These are phyloP conservation scores for Chenopodium berlandieri DNA, from an alignment of 148 eudicot species.

Conservation along the genomic window DNA sequence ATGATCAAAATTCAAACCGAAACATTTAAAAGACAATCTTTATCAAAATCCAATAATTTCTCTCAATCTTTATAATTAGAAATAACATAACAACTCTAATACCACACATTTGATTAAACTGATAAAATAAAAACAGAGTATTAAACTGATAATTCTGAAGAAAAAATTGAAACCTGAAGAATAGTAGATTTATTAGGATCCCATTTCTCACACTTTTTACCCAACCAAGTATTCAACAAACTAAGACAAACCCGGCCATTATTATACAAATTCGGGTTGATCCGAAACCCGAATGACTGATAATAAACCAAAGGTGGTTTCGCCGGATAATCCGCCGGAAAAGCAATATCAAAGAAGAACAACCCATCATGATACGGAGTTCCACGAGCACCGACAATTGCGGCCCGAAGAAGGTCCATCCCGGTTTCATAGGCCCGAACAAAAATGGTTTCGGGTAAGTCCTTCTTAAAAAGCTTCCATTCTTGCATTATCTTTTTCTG, in stretches of 20 bases:
- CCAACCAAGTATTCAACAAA: slow-evolving; percentile 72
- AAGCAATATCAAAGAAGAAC: slow-evolving; percentile 64
- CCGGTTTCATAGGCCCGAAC: slow-evolving; percentile 67
- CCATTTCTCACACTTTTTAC: slow-evolving; percentile 49
- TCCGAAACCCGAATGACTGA: slow-evolving; percentile 50
- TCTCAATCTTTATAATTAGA: too few species aligned
- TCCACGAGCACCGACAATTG: slow-evolving; percentile 66
- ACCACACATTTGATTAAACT: too few species aligned
- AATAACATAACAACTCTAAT: too few species aligned
- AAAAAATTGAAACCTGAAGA: slow-evolving; percentile 21
- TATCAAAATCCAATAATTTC: too few species aligned
- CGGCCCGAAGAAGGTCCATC: slow-evolving; percentile 70
- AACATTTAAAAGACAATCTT: too few species aligned
- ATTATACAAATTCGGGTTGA: slow-evolving; percentile 71
- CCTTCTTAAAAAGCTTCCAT: slow-evolving; percentile 52
- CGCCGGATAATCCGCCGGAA: slow-evolving; percentile 62
- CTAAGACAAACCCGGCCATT: slow-evolving; percentile 68
- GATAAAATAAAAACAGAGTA: too few species aligned
- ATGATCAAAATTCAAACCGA: too few species aligned
- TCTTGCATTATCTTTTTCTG: slow-evolving; percentile 62
- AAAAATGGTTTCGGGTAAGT: slow-evolving; percentile 61
- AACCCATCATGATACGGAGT: slow-evolving; percentile 86
- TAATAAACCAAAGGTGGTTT: slow-evolving; percentile 56
- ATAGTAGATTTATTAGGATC: slow-evolving; percentile 47
- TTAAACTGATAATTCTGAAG: not conserved